Evolutionary conservation across 768 basidiomycete species (phyloP).

Genomic region (Termitomyces sp.): DNA sequence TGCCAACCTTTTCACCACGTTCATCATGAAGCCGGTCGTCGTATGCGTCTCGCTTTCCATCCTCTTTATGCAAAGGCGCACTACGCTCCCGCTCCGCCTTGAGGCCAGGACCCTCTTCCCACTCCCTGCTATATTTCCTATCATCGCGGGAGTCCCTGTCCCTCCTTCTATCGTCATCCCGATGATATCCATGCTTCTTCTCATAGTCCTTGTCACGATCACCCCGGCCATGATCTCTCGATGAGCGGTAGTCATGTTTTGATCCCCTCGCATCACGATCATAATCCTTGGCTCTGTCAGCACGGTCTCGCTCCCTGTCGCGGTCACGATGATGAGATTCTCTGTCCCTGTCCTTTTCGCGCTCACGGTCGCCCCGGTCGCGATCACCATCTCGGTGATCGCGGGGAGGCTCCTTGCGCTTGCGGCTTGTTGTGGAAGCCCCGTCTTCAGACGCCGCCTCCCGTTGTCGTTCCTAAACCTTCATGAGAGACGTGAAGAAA

Average conservation of each 20-base stretch:
- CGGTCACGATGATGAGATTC: conserved; percentile 27
- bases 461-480: conserved; percentile 66
- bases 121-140: conserved; percentile 34
- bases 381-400: conserved; percentile 47
- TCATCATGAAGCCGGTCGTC: conserved; percentile 49
- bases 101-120: conserved; percentile 38
- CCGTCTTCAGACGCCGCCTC: conserved; percentile 80
- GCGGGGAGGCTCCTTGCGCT: conserved; percentile 67
- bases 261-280: conserved; percentile 36
- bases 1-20: conserved; percentile 61
- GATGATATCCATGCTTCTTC: conserved; percentile 37
- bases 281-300: conserved; percentile 19
- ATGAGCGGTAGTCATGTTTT: conserved; percentile 36
- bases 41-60: conserved; percentile 42
- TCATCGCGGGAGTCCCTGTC: conserved; percentile 43
- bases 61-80: conserved; percentile 34
- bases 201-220: conserved; percentile 36
- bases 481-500: not conserved
- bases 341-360: conserved; percentile 31
- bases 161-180: conserved; percentile 52
- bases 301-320: conserved; percentile 26
- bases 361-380: conserved; percentile 37
- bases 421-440: conserved; percentile 74
- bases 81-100: conserved; percentile 31
- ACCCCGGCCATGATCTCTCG: conserved; percentile 32